A percentile compares a stretch with the other conserved stretches of the same genome.
Evolutionary conservation across 768 basidiomycete genomes (phyloP).

Genomic region (Agrocybe praecox): DNA sequence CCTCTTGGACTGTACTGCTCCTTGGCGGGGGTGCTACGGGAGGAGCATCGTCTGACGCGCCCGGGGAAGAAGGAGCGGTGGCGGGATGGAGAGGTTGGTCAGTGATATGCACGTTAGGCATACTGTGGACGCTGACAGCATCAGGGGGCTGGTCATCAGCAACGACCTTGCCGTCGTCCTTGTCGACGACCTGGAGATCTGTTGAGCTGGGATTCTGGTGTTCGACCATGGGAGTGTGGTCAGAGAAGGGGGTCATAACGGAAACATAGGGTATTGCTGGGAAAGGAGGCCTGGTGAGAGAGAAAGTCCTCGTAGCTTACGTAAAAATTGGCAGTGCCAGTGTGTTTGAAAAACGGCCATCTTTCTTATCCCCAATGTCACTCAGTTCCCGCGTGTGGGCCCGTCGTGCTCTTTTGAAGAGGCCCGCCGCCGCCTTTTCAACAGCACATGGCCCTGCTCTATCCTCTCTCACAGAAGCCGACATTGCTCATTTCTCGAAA

Average conservation of each 20-base stretch:
- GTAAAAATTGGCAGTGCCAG: slow-evolving; percentile 1
- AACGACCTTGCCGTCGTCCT: not conserved
- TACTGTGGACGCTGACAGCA: slow-evolving; percentile 58
- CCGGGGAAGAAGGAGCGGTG: slow-evolving; percentile 32
- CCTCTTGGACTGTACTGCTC: slow-evolving; percentile 29
- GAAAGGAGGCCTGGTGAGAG: not conserved
- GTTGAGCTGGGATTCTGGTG: not conserved
- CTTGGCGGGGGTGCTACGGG: slow-evolving; percentile 31
- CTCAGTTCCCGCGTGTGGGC: slow-evolving; percentile 22
- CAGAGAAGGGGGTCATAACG: not conserved
- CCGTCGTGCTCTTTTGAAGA: slow-evolving; percentile 13
- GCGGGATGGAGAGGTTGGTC: slow-evolving; percentile 31
- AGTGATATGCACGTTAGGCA: slow-evolving; percentile 57
- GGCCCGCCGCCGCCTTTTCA: slow-evolving; percentile 22
- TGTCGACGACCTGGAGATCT: not conserved
- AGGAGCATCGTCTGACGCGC: slow-evolving; percentile 19
- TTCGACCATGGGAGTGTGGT: not conserved
- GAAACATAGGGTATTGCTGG: not conserved
- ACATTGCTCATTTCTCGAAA: slow-evolving; percentile 68
- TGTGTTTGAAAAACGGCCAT: not conserved
- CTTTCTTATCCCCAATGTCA: slow-evolving; percentile 14
- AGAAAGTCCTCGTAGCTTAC: slow-evolving; percentile 1
- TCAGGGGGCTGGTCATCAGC: slow-evolving; percentile 37
- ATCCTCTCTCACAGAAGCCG: slow-evolving; percentile 46
- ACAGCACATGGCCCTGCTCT: slow-evolving; percentile 21